phyloP scores from a whole-genome alignment of 164 flowering plant genomes.

The Magnolia sinica region DNA sequence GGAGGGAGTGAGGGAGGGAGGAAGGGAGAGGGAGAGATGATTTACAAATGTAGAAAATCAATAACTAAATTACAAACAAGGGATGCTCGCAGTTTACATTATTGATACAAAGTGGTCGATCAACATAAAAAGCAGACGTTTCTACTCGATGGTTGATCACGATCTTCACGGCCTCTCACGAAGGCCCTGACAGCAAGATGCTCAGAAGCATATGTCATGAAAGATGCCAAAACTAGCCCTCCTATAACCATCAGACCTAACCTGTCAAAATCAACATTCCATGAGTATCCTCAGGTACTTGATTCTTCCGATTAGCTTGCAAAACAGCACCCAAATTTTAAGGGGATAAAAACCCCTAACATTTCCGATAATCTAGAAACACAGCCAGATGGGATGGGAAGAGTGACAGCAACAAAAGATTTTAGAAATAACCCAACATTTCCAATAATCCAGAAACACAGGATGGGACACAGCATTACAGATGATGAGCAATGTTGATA shows the following conservation, averaged over 20 bases:
- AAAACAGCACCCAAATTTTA: too few relatives aligned
- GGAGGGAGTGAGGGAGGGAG: background rate
- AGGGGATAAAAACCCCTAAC: too few relatives aligned
- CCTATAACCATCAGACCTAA: constrained; percentile 88
- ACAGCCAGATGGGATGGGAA: too few relatives aligned
- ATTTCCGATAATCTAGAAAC: too few relatives aligned
- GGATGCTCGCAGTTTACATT: background rate
- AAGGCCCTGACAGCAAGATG: constrained; percentile 76
- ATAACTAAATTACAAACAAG: background rate
- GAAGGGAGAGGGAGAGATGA: background rate
- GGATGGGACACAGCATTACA: too few relatives aligned
- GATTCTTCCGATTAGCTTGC: background rate
- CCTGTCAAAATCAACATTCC: constrained; percentile 43
- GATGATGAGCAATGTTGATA: background rate
- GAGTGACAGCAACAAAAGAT: too few relatives aligned
- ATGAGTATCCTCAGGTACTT: background rate
- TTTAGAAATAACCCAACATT: too few relatives aligned
- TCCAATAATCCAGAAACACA: too few relatives aligned
- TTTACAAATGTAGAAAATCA: background rate
- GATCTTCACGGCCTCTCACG: constrained; percentile 68
- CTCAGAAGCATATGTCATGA: constrained; percentile 96
- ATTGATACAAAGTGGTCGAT: constrained; percentile 1
- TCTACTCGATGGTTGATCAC: constrained; percentile 47
- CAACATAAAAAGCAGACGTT: constrained; percentile 52
- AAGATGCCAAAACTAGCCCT: constrained; percentile 71